Base-by-base conservation (phyloP, 1,284 basidiomycete species). In the Ustanciosporium gigantosporum region DNA sequence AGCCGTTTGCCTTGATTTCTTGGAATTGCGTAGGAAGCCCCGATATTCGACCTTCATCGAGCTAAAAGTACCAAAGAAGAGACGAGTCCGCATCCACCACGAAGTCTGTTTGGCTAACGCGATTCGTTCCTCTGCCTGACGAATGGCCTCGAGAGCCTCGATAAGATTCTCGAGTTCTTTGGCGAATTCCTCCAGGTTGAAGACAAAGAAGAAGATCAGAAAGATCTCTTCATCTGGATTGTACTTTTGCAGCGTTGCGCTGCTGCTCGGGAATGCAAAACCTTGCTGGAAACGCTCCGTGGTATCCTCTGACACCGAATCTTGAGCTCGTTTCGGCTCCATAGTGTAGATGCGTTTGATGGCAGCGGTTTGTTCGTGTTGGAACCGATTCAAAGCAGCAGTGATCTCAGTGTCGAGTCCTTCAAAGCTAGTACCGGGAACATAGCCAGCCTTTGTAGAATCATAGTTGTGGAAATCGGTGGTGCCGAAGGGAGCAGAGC, bases 161-260 rank as follows among this genome's bases (percentile, higher is more conserved):
- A 73, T 41, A 0, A 74, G 53, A 21, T 52, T 44, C 31, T 60
- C 49, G 4, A 69, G 41, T 31, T 73, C 68, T 23, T 60, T 59
- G 19, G 70, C 65, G 22, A 74, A 70, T 36, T 74, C 72, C 38
- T 74, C 72, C 16, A 74, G 53, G 19, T 70, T 70, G 50, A 74
- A 74, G 29, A 73, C 52, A 19, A 73, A 74, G 51, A 73, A 74
- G 31, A 73, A 74, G 36, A 74, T 67, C 16, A 74, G 47, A 19
- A 74, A 70, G 46, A 74, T 48, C 22, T 61, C 66, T 45, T 74
- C 72, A 41, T 74, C 66, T 11, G 60, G 60, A 13, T 56, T 51
- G 48, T 24, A 41, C 19, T 62, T 44, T 11, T 47, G 52, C 46
- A 45, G 11, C 15, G 46, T 36, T 11, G 36, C 29, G 22, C 24